Evolutionary conservation across 2,329 filamentous ascomycete genomes (phyloP).

Genomic region (Chaetomium globosum): DNA sequence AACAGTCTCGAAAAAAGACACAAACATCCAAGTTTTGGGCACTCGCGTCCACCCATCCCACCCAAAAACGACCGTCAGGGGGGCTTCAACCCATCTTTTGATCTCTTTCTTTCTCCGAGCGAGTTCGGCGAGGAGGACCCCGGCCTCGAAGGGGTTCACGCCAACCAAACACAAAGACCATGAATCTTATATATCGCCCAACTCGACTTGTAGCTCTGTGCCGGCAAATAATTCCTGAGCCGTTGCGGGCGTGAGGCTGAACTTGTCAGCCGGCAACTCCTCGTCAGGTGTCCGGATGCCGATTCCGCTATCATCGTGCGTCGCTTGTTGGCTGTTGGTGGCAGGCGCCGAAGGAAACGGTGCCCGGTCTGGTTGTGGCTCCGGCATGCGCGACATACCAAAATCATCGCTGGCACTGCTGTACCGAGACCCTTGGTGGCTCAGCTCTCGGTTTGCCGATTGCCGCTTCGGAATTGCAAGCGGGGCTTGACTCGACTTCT

Average conservation of each 20-base stretch:
- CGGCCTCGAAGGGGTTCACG: too few relatives aligned
- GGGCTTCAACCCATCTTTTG: too few relatives aligned
- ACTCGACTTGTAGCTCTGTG: constrained; percentile 35
- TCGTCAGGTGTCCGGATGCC: constrained; percentile 70
- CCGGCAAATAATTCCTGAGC: constrained; percentile 39
- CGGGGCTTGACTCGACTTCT: constrained; percentile 48
- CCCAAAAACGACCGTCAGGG: too few relatives aligned
- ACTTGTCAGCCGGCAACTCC: constrained; percentile 65
- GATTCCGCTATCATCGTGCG: constrained; percentile 74
- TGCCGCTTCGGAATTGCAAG: constrained; percentile 42
- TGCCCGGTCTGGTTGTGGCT: constrained; percentile 54
- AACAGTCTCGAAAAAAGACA: constrained; percentile 27
- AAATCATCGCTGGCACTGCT: constrained; percentile 53
- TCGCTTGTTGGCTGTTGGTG: constrained; percentile 45
- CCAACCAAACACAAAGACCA: too few relatives aligned
- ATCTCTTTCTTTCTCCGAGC: too few relatives aligned
- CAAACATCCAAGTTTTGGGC: not conserved
- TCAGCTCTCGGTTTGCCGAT: constrained; percentile 43
- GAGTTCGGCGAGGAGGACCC: too few relatives aligned
- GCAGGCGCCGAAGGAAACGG: constrained; percentile 53
- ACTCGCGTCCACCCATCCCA: too few relatives aligned
- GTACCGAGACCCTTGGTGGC: constrained; percentile 45
- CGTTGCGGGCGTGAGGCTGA: constrained; percentile 43
- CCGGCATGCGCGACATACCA: constrained; percentile 49
- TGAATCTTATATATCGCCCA: constrained; percentile 27